These are phyloP conservation scores for Diplogelasinospora grovesii DNA, from an alignment of 495 filamentous ascomycete genomes.

Conservation along the genomic window DNA sequence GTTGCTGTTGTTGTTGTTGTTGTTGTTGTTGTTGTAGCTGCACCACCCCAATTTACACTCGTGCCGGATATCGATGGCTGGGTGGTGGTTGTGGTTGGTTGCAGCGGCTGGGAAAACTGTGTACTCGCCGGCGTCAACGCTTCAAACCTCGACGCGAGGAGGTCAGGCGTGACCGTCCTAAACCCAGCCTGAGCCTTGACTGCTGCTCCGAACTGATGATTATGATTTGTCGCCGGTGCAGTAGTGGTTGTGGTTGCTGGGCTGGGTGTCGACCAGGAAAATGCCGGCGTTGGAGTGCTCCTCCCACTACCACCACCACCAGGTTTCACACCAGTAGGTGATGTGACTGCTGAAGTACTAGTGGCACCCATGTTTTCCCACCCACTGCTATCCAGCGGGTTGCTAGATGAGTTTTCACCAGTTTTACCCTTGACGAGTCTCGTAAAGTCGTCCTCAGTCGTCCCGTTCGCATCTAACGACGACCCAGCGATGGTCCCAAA, in stretches of 20 bases:
- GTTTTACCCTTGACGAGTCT: constrained; percentile 68
- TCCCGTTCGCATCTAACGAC: constrained; percentile 43
- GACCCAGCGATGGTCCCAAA: constrained; percentile 47
- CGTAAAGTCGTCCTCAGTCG: constrained; percentile 71
- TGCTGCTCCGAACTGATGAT: constrained; percentile 26
- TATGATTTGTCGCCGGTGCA: constrained; percentile 15
- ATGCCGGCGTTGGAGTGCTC: constrained; percentile 36
- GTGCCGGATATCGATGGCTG: constrained; percentile 1
- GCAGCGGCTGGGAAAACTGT: constrained; percentile 48
- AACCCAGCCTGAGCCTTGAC: constrained; percentile 37
- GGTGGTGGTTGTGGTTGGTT: constrained; percentile 18
- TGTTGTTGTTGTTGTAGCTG: constrained; percentile 5
- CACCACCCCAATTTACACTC: constrained; percentile 22
- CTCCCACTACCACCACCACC: too few species aligned
- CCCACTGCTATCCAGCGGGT: constrained; percentile 34
- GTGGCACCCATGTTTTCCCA: constrained; percentile 33
- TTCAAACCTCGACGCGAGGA: constrained; percentile 39
- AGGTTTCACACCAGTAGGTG: constrained; percentile 17
- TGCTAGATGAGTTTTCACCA: constrained; percentile 11
- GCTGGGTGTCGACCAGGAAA: constrained; percentile 55
- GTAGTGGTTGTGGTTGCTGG: constrained; percentile 21
- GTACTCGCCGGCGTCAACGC: constrained; percentile 45
- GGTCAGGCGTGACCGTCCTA: constrained; percentile 52
- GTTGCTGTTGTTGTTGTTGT: constrained; percentile 2
- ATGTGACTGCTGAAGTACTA: too few species aligned